Evolutionary conservation across 2,329 filamentous ascomycete species (phyloP), one percentile per base, ranked within the genome.

Genomic region (Fusarium nurragi): DNA sequence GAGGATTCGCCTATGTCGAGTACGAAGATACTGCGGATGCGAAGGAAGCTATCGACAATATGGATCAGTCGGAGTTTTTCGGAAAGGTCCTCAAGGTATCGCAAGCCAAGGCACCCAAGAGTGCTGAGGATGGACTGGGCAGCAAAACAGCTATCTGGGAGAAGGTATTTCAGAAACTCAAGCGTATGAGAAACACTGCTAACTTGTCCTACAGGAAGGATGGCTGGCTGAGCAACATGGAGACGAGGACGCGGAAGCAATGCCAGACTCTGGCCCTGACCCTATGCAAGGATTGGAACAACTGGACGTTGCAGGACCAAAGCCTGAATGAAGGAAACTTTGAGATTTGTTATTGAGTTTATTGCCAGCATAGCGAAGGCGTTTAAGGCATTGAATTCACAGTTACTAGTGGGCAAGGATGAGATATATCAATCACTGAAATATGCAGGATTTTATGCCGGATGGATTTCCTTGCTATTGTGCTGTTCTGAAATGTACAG

Each of bases 81-180:
- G 96, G 95, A 12, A 88, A 92, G 59, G 90, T 95, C 14, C 90
- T 99, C 76, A 97, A 94, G 77, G 94, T 98, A 48, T 94, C 93
- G 40, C 86, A 90, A 53, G 96, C 96, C 39, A 99, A 97, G 78
- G 88, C 92, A 28, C 93, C 95, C 64, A 97, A 97, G 82, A 92
- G 92, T 71, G 86, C 88, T 46, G 91, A 91, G 50, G 93, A 97
- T 76, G 93, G 94, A 1, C 77, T 99, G 40, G 94, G 94, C 22
- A 97, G 93, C 81, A 96, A 93, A 79, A 97, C 90, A 40, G 96
- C 95, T 26, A 84, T 99, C 44, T 99, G 95, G 96, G 92, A 97
- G 77, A 94, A 98, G 89, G 95, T 97, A 79, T 47, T 86, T 77
- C 19, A 11, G 5, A 13, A n/a, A 12, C 1, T 34, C 16, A 30